Evolutionary conservation across 768 basidiomycete species (phyloP), one percentile per base, ranked within the genome.

Genomic region (Scleroderma citrinum): DNA sequence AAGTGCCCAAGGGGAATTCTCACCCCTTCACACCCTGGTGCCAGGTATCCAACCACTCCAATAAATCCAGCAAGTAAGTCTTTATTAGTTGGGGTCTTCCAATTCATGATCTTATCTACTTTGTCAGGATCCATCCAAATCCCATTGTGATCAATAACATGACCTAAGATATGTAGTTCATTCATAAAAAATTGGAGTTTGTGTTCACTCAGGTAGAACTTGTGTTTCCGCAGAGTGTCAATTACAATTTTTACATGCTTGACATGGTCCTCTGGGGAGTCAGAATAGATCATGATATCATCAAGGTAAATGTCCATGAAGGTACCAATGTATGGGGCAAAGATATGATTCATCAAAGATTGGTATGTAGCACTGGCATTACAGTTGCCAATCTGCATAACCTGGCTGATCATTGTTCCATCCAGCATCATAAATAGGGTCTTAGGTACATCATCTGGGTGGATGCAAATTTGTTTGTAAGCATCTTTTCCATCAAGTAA

Each of bases 111-210:
- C 0, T 55, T 53, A 37, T 74, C 69, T 0, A 77, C 71, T 45
- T 76, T 76, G 31, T 71, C 53, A 0, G 70, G 68, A 43, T 76
- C 73, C 66, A 75, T 73, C 1, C 47, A 45, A 23, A 76, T 71
- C 0, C 76, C 74, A 0, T 64, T 21, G 24, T 67, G 61, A 31
- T 68, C 62, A 2, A 77, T 56, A 5, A 73, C 50, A 19, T 64
- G 69, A 0, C 73, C 71, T 0, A 75, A 57, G 10, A 71, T 53
- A 23, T 66, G 61, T n/a, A 72, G 31, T 41, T 62, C 59, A 0
- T 47, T 7, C 0, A 44, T 46, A 7, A 75, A 56, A 38, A 74
- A 67, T 7, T 69, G 59, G 0, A 73, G 57, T 53, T 76, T 75
- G 6, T 63, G 45, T 8, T 56, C 47, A 39, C 63, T 69, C 0